Evolutionary conservation across 2,329 filamentous ascomycete genomes (phyloP).

Genomic region (Fusarium sambucinum): DNA sequence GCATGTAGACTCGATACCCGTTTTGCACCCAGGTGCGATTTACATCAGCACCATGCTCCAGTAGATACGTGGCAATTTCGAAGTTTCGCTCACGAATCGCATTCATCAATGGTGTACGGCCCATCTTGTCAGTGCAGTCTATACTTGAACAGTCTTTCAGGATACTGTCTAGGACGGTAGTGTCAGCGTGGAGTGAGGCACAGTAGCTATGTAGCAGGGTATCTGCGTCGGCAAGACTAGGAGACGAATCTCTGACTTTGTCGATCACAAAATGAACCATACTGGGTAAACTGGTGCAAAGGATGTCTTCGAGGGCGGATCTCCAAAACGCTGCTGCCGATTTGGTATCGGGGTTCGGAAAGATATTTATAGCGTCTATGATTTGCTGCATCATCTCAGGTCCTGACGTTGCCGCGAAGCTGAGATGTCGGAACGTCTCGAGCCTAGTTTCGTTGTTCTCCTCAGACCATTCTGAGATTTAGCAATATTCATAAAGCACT

Average conservation of each 20-base stretch:
- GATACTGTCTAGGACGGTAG: not conserved
- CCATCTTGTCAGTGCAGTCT: not conserved
- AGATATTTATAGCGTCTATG: not conserved
- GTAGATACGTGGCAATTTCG: not conserved
- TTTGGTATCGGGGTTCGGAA: not conserved
- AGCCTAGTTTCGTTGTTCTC: not conserved
- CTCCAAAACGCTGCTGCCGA: not conserved
- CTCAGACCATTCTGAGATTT: not conserved
- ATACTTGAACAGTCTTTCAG: not conserved
- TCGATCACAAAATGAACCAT: not conserved
- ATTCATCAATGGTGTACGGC: not conserved
- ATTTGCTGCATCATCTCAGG: not conserved
- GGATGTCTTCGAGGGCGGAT: not conserved
- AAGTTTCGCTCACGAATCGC: not conserved
- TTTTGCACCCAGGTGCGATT: not conserved
- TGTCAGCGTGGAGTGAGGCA: not conserved
- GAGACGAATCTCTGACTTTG: not conserved
- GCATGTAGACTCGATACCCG: not conserved
- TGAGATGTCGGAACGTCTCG: not conserved
- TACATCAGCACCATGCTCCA: not conserved
- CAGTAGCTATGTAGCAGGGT: not conserved
- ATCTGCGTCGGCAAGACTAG: not conserved
- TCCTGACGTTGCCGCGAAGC: not conserved
- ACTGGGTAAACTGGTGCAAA: not conserved
- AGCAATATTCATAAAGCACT: not conserved